A percentile compares a stretch with the other conserved stretches of the same genome.
These are phyloP conservation scores for Rhynchosporium agropyri DNA, from an alignment of 2,329 filamentous ascomycete species.

Conservation along the genomic window DNA sequence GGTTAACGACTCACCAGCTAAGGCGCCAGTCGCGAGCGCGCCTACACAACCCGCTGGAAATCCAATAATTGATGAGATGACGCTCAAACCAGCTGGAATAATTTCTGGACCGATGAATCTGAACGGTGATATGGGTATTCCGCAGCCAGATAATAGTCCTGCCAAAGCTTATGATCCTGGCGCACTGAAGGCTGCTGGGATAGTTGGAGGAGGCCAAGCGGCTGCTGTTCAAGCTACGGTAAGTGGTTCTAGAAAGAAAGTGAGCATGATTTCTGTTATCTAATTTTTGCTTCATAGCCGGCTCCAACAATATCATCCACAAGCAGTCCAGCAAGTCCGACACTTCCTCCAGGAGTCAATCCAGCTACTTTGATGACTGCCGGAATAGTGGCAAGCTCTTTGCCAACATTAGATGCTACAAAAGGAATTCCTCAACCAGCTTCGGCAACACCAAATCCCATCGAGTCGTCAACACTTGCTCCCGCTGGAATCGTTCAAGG, in stretches of 20 bases:
- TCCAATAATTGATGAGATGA: not conserved
- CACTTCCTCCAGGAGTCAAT: conserved; percentile 6
- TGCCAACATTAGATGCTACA: not conserved
- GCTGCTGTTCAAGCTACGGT: not conserved
- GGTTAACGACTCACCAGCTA: not conserved
- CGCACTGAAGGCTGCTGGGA: not conserved
- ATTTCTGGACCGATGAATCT: conserved; percentile 12
- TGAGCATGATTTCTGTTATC: not conserved
- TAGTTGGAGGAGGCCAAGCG: not conserved
- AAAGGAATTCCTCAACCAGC: not conserved
- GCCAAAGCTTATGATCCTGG: not conserved
- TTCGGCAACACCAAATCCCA: not conserved
- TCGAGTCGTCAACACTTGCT: not conserved
- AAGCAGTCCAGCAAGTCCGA: not conserved
- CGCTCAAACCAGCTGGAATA: conserved; percentile 5
- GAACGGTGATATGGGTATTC: conserved; percentile 1
- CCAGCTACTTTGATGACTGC: conserved; percentile 6
- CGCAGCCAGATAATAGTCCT: not conserved
- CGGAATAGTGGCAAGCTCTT: not conserved
- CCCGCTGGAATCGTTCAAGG: conserved; percentile 10
- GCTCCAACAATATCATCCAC: not conserved
- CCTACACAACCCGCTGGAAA: not conserved
- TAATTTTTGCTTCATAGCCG: not conserved
- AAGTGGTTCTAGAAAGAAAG: not conserved
- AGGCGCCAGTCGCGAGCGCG: not conserved